phyloP scores from a whole-genome alignment of 2,329 filamentous ascomycete species.

The Aspergillus sp. region DNA sequence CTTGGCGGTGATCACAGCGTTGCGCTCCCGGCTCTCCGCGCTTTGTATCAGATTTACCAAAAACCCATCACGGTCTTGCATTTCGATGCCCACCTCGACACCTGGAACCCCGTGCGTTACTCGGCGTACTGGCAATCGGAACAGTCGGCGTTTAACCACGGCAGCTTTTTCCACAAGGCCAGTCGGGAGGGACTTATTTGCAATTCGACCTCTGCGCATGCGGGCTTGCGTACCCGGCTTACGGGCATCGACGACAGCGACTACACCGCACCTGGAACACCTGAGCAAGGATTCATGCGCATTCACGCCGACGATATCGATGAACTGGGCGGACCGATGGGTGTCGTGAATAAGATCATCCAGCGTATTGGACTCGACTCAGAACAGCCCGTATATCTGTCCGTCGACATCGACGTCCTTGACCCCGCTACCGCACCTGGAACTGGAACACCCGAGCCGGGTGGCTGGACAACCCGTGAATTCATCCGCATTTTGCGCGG shows the following conservation, averaged over 20 bases:
- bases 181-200: slow-evolving; percentile 75
- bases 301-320: slow-evolving; percentile 87
- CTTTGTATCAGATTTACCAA: slow-evolving; percentile 62
- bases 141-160: slow-evolving; percentile 79
- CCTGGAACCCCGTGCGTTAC: slow-evolving; percentile 78
- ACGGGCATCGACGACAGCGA: slow-evolving; percentile 64
- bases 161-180: slow-evolving; percentile 89
- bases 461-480: slow-evolving; percentile 88
- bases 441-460: slow-evolving; percentile 85
- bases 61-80: slow-evolving; percentile 68
- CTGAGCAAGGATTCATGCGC: slow-evolving; percentile 73
- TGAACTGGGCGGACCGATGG: slow-evolving; percentile 66
- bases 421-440: slow-evolving; percentile 71
- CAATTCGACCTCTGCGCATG: slow-evolving; percentile 75
- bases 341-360: slow-evolving; percentile 70
- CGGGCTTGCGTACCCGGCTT: slow-evolving; percentile 76
- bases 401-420: slow-evolving; percentile 77
- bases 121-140: slow-evolving; percentile 71
- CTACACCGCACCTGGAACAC: slow-evolving; percentile 65
- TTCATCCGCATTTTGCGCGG: slow-evolving; percentile 79
- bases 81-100: slow-evolving; percentile 79
- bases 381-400: slow-evolving; percentile 76
- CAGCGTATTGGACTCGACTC: slow-evolving; percentile 63
- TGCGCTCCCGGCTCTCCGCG: slow-evolving; percentile 67
- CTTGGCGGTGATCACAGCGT: slow-evolving; percentile 74